Evolutionary conservation across 2,329 filamentous ascomycete species (phyloP).

Genomic region (Podosphaera aphanis): DNA sequence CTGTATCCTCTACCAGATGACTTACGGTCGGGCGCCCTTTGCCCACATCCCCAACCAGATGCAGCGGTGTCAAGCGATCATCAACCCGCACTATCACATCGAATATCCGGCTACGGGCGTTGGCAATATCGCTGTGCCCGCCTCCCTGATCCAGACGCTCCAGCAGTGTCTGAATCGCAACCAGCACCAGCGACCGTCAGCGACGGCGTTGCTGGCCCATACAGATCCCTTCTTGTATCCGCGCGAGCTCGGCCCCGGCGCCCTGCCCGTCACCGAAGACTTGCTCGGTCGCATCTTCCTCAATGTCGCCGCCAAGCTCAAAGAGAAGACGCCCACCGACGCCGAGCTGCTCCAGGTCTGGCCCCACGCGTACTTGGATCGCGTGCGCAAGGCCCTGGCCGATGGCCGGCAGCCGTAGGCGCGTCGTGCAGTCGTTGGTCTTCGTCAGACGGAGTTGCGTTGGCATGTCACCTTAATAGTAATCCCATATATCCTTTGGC

Average conservation of each 20-base stretch:
- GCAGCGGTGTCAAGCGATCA: conserved; percentile 66
- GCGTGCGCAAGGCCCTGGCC: conserved; percentile 20
- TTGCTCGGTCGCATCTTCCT: conserved; percentile 37
- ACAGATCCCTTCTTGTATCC: conserved; percentile 42
- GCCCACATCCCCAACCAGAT: conserved; percentile 76
- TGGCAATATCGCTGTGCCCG: conserved; percentile 37
- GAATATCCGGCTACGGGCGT: conserved; percentile 47
- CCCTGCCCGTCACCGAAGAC: conserved; percentile 37
- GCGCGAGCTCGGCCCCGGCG: conserved; percentile 26
- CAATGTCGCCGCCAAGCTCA: conserved; percentile 35
- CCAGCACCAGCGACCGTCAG: conserved; percentile 37
- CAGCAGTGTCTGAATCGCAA: conserved; percentile 38
- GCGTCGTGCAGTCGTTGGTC: too few species aligned
- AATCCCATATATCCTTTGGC: too few species aligned
- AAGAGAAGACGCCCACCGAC: conserved; percentile 33
- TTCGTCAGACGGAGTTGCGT: too few species aligned
- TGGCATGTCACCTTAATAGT: too few species aligned
- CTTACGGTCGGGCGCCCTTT: conserved; percentile 89
- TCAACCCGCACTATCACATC: conserved; percentile 52
- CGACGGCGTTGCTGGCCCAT: conserved; percentile 33
- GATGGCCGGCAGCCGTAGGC: conserved; percentile 9
- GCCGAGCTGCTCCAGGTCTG: conserved; percentile 30
- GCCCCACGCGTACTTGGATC: conserved; percentile 38
- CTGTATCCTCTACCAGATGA: conserved; percentile 94
- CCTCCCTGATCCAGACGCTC: conserved; percentile 35